Percentiles rank a stretch among this genome's conserved stretches.
Conservation (phyloP, 805 yeast genomes). For the Yarrowia divulgata region DNA sequence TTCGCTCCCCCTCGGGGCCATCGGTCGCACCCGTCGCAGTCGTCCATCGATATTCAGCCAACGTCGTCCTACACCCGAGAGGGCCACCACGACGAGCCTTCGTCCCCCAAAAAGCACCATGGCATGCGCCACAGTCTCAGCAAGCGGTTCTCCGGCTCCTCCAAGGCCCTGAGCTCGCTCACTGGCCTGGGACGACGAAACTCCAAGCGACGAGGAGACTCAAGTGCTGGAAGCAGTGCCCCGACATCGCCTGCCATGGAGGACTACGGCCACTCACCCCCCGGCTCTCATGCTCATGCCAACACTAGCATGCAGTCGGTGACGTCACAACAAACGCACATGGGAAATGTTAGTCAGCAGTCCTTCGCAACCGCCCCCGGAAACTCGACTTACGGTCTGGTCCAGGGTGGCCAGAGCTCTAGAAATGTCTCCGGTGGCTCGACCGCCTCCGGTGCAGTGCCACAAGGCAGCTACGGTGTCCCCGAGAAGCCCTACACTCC, state of each 20-base stretch:
- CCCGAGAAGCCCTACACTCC: constrained; percentile 24
- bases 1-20: constrained; percentile 16
- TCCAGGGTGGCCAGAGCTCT: constrained; percentile 8
- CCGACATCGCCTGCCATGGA: constrained; percentile 29
- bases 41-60: constrained; percentile 28
- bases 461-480: constrained; percentile 26
- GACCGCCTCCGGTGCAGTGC: constrained; percentile 11
- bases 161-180: constrained; percentile 36
- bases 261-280: constrained; percentile 15
- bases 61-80: constrained; percentile 25
- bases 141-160: constrained; percentile 32
- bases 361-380: constrained; percentile 21
- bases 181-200: constrained; percentile 24
- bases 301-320: constrained; percentile 33
- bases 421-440: constrained; percentile 22
- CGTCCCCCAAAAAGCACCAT: constrained; percentile 34
- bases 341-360: constrained; percentile 16
- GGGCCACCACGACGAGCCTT: constrained; percentile 24
- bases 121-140: constrained; percentile 35
- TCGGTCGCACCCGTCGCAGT: constrained; percentile 23
- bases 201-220: constrained; percentile 38
- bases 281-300: constrained; percentile 9
- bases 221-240: constrained; percentile 7
- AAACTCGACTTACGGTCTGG: not conserved
- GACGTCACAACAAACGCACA: constrained; percentile 28